Conservation (phyloP, 176 grass and related monocot species). For the Poa pratensis region DNA sequence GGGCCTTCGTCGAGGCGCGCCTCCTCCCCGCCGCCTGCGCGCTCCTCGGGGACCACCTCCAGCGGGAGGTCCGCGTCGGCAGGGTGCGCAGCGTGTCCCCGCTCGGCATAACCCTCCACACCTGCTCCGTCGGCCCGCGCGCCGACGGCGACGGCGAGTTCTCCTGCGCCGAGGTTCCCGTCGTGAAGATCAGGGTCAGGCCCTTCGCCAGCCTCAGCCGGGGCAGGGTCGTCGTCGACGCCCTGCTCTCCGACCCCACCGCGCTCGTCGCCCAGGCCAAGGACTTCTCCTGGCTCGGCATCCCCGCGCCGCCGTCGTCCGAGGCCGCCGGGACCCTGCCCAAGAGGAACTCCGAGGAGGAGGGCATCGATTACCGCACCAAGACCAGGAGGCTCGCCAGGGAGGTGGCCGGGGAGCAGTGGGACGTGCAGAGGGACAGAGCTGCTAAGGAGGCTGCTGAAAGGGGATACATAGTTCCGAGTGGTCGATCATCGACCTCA, state of each 20-base stretch:
- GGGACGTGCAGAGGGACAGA: conserved; percentile 55
- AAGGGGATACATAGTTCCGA: conserved; percentile 74
- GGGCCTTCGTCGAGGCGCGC: conserved; percentile 71
- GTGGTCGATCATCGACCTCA: conserved; percentile 41
- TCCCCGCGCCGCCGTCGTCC: conserved; percentile 65
- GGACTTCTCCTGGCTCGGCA: conserved; percentile 96
- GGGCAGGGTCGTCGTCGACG: conserved; percentile 87
- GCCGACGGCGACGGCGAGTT: conserved; percentile 74
- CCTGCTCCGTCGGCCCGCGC: conserved; percentile 90
- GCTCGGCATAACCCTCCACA: conserved; percentile 83
- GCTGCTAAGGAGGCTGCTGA: conserved; percentile 69
- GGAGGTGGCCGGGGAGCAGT: conserved; percentile 57
- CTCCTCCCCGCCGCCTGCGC: conserved; percentile 82
- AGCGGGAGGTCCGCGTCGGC: conserved; percentile 87
- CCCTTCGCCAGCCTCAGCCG: conserved; percentile 81
- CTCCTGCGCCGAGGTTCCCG: conserved; percentile 79
- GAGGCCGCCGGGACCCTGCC: conserved; percentile 38
- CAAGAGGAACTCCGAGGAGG: conserved; percentile 72
- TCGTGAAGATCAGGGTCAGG: conserved; percentile 78
- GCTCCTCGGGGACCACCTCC: conserved; percentile 73
- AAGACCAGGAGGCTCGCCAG: conserved; percentile 85
- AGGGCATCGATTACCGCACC: conserved; percentile 86
- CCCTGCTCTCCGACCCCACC: conserved; percentile 76
- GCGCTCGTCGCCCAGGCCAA: conserved; percentile 78
- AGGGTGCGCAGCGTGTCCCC: conserved; percentile 85